A percentile compares a stretch with the other conserved stretches of the same genome.
Conservation (phyloP, 768 basidiomycete genomes). For the Clitopilus hobsonii region DNA sequence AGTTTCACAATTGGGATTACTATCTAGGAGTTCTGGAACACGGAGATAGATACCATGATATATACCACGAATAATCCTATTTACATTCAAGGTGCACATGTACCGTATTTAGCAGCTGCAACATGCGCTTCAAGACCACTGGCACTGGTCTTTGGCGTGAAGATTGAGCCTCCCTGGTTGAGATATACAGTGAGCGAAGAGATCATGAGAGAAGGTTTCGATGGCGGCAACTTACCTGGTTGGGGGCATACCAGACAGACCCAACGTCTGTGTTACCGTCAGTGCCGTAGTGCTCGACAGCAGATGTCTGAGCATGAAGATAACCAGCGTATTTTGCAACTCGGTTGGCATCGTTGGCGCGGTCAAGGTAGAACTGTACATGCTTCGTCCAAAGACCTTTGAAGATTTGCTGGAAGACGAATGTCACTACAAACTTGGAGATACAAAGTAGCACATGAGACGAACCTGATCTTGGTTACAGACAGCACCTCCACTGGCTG, state of each 20-base stretch:
- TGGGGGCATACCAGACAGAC: slow-evolving; percentile 41
- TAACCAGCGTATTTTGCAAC: slow-evolving; percentile 37
- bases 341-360: slow-evolving; percentile 35
- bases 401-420: slow-evolving; percentile 34
- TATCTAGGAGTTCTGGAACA: slow-evolving; percentile 8
- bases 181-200: not conserved
- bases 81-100: slow-evolving; percentile 20
- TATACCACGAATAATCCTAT: slow-evolving; percentile 3
- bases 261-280: slow-evolving; percentile 35
- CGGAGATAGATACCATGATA: slow-evolving; percentile 9
- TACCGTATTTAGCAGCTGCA: slow-evolving; percentile 38
- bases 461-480: slow-evolving; percentile 45
- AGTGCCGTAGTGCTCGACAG: slow-evolving; percentile 39
- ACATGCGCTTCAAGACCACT: slow-evolving; percentile 39
- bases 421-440: not conserved
- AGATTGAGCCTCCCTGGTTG: slow-evolving; percentile 34
- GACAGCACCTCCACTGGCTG: slow-evolving; percentile 27
- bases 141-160: slow-evolving; percentile 38
- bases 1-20: slow-evolving; percentile 9
- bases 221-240: slow-evolving; percentile 24
- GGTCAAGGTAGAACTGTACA: slow-evolving; percentile 44
- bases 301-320: slow-evolving; percentile 35
- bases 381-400: slow-evolving; percentile 53
- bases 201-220: not conserved
- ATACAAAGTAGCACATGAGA: not conserved